Percentiles rank a stretch among this genome's conserved stretches.
These are phyloP conservation scores for Colletotrichum higginsianum DNA, from an alignment of 2,329 filamentous ascomycete genomes.

Conservation along the genomic window DNA sequence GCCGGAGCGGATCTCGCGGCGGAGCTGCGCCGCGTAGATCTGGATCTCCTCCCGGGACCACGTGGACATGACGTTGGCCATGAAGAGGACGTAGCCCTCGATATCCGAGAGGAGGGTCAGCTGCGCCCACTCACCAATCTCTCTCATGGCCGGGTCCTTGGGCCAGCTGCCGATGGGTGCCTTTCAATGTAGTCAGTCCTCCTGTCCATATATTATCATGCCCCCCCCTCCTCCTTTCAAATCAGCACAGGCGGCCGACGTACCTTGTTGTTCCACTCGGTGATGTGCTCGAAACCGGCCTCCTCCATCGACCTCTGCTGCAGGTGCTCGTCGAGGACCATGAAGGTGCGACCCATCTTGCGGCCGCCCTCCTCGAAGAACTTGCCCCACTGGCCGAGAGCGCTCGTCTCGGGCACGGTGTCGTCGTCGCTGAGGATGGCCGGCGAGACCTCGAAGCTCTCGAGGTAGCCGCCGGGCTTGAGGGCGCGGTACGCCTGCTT, in stretches of 20 bases:
- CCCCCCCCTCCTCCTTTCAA: too few species aligned
- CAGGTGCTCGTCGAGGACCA: constrained; percentile 49
- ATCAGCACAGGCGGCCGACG: too few species aligned
- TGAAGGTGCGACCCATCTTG: constrained; percentile 51
- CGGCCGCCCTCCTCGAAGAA: constrained; percentile 53
- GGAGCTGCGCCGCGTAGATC: constrained; percentile 53
- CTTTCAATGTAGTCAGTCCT: not conserved
- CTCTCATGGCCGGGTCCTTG: constrained; percentile 52
- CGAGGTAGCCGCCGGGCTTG: constrained; percentile 62
- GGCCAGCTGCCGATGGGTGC: constrained; percentile 59
- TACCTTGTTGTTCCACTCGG: constrained; percentile 44
- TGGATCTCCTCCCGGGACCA: constrained; percentile 54
- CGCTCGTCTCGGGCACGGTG: constrained; percentile 48
- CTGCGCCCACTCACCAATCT: constrained; percentile 54
- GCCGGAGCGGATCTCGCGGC: constrained; percentile 49
- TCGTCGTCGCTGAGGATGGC: constrained; percentile 50
- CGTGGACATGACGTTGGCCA: constrained; percentile 53
- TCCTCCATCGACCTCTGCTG: constrained; percentile 50
- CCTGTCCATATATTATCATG: too few species aligned
- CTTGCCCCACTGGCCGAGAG: constrained; percentile 52
- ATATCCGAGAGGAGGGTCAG: constrained; percentile 51
- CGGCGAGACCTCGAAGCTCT: constrained; percentile 56
- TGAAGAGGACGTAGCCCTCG: constrained; percentile 52
- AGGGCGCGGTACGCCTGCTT: constrained; percentile 63
- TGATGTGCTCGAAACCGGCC: constrained; percentile 48